Percentiles rank a stretch among this genome's conserved stretches.
Evolutionary conservation across 225 moss, liverwort and hornwort species (phyloP).

Genomic region (Marchantia polymorpha): DNA sequence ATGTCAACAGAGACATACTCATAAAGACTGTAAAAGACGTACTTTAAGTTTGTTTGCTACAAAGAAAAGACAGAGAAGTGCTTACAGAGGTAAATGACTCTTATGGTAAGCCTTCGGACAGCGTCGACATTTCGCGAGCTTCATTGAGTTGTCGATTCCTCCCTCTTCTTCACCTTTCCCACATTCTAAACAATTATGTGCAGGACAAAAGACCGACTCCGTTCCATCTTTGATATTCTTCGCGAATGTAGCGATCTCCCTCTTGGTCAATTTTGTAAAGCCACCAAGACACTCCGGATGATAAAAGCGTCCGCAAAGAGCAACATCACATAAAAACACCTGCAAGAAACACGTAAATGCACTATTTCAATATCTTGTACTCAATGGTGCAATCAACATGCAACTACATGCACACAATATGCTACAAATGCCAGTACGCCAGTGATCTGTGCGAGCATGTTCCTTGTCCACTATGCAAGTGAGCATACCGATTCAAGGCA

Average conservation of each 20-base stretch:
- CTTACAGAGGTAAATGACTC: slow-evolving; percentile 38
- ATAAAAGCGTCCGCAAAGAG: slow-evolving; percentile 46
- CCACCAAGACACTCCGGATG: slow-evolving; percentile 38
- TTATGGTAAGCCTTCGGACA: slow-evolving; percentile 45
- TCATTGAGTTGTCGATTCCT: slow-evolving; percentile 29
- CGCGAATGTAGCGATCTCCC: slow-evolving; percentile 17
- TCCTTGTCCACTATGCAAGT: no score
- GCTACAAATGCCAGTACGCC: no score
- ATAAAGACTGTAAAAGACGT: no score
- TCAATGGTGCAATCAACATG: no score
- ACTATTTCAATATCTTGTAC: no score
- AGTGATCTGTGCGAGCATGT: no score
- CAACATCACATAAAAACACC: slow-evolving; percentile 40
- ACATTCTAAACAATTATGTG: slow-evolving; percentile 38
- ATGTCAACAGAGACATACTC: no score
- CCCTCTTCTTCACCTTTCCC: slow-evolving; percentile 30
- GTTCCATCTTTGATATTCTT: slow-evolving; percentile 18
- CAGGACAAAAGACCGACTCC: slow-evolving; percentile 40
- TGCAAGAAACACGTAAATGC: slow-evolving; percentile 13
- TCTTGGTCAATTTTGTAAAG: slow-evolving; percentile 15
- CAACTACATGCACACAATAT: no score
- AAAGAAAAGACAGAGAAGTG: background rate
- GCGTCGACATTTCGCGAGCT: slow-evolving; percentile 45
- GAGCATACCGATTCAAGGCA: no score
- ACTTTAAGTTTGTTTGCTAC: background rate